A percentile compares a stretch with the other conserved stretches of the same genome.
Evolutionary conservation across 2,329 filamentous ascomycete species (phyloP).

Genomic region (Daldinia sp.): DNA sequence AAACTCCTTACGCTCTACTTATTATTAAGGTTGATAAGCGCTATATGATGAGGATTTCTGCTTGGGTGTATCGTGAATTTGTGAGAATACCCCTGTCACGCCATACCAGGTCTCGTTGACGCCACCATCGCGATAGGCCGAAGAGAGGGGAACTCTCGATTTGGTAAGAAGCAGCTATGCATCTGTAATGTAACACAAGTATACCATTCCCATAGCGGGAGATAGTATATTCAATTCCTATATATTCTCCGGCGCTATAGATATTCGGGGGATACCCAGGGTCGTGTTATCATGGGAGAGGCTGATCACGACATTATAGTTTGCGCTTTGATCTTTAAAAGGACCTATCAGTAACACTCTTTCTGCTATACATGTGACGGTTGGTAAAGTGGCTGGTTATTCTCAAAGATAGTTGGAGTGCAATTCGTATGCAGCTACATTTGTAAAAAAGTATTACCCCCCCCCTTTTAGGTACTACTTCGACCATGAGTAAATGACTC

Average conservation of each 20-base stretch:
- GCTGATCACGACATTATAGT: conserved; percentile 19
- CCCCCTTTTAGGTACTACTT: background rate
- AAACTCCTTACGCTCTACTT: background rate
- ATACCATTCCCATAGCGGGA: background rate
- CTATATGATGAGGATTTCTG: background rate
- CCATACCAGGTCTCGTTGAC: conserved; percentile 18
- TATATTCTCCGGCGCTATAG: background rate
- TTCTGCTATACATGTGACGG: background rate
- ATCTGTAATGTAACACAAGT: background rate
- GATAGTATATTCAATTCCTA: background rate
- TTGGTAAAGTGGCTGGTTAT: background rate
- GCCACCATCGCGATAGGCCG: background rate
- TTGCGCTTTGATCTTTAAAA: background rate
- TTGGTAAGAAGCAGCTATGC: background rate
- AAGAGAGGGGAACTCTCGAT: conserved; percentile 12
- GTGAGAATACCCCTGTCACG: conserved; percentile 11
- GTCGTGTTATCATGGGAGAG: conserved; percentile 22
- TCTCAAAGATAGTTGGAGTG: background rate
- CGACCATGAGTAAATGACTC: background rate
- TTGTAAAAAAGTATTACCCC: background rate
- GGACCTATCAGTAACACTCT: background rate
- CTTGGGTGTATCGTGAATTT: background rate
- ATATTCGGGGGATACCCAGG: background rate
- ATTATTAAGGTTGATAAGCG: background rate
- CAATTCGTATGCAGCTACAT: too few relatives aligned